Conservation (phyloP, 768 basidiomycete genomes). For the Nidula microcarpa region DNA sequence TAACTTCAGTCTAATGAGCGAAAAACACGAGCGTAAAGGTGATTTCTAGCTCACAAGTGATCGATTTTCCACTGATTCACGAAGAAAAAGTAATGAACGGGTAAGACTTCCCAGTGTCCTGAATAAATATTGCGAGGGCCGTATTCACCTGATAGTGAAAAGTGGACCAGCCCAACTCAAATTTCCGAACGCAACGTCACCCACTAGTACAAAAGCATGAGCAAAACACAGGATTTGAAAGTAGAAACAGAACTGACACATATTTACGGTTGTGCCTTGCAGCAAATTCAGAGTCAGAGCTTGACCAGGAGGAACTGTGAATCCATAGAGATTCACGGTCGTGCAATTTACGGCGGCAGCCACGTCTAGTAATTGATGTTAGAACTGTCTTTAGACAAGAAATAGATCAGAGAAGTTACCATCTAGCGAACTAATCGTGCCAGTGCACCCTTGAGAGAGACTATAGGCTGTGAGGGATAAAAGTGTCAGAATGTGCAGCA, state of each 20-base stretch:
- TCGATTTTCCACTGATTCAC: conserved; percentile 35
- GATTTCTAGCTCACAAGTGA: conserved; percentile 37
- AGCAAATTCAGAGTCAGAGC: conserved; percentile 43
- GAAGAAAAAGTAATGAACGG: too few relatives aligned
- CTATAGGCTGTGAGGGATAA: too few relatives aligned
- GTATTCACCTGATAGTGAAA: conserved; percentile 44
- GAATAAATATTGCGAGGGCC: too few relatives aligned
- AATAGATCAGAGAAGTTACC: conserved; percentile 21
- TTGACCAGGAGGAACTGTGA: conserved; percentile 54
- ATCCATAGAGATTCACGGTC: conserved; percentile 52
- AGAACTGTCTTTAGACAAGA: not conserved
- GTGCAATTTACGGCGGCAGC: conserved; percentile 50
- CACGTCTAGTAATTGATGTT: conserved; percentile 29
- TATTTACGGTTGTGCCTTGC: conserved; percentile 51
- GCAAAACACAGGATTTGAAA: not conserved
- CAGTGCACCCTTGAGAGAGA: conserved; percentile 30
- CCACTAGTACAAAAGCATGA: conserved; percentile 29
- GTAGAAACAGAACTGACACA: conserved; percentile 36
- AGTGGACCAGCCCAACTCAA: conserved; percentile 50
- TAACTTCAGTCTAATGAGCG: conserved; percentile 18
- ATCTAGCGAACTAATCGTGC: conserved; percentile 47
- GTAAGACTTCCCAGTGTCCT: too few relatives aligned
- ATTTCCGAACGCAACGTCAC: conserved; percentile 56
- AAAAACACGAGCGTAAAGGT: not conserved
- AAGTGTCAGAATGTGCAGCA: too few relatives aligned